These are phyloP conservation scores for Daldinia bambusicola DNA, from an alignment of 495 filamentous ascomycete genomes.

Conservation along the genomic window DNA sequence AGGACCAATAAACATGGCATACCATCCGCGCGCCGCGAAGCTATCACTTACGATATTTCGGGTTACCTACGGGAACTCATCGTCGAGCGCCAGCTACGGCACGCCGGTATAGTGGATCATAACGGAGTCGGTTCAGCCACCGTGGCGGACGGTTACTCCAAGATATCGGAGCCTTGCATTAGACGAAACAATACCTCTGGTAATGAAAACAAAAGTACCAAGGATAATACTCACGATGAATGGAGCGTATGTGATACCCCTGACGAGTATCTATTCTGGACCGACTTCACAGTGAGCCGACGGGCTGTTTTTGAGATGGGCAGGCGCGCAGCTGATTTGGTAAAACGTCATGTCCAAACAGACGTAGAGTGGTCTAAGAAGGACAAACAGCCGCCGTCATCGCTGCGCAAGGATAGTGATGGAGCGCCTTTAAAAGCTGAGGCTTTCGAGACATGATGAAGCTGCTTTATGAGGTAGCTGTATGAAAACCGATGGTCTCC, in stretches of 20 bases:
- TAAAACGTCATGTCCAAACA: constrained; percentile 38
- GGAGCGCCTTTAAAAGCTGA: constrained; percentile 14
- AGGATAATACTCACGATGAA: neutral
- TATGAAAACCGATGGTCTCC: neutral
- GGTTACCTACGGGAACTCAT: constrained; percentile 47
- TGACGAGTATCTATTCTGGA: constrained; percentile 51
- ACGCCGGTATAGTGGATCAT: constrained; percentile 43
- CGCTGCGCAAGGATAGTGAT: constrained; percentile 17
- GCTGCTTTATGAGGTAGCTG: neutral
- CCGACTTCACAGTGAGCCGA: constrained; percentile 46
- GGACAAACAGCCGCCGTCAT: constrained; percentile 21
- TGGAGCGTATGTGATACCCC: constrained; percentile 42
- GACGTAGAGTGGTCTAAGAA: constrained; percentile 33
- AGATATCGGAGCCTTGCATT: constrained; percentile 49
- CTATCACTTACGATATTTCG: constrained; percentile 44
- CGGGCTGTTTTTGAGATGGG: constrained; percentile 51
- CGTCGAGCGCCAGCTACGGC: constrained; percentile 49
- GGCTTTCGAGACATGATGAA: neutral
- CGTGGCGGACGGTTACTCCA: constrained; percentile 34
- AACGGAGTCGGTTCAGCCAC: constrained; percentile 45
- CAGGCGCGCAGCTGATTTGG: constrained; percentile 40
- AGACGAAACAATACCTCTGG: neutral
- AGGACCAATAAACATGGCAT: constrained; percentile 10
- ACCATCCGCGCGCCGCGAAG: constrained; percentile 43
- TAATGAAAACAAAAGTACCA: neutral